Base-by-base conservation (phyloP, 148 eudicot species). In the Amaranthus cruentus region DNA sequence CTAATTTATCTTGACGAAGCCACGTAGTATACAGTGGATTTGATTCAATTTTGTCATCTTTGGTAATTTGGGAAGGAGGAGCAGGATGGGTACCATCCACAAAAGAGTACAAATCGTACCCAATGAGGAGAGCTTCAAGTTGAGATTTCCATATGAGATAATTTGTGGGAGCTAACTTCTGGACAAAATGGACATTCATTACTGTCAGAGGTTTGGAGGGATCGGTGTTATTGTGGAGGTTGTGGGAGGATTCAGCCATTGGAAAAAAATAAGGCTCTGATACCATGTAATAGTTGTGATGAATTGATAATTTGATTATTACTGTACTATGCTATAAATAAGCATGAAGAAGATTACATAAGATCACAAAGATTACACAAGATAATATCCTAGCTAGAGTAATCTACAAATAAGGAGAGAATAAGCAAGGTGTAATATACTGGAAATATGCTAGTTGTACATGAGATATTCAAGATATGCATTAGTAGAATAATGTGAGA, bases 91-190 rank as follows among this genome's bases (percentile, higher is more conserved):
- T 73, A 3, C 66, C 66, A 38, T 73, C 75, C 53, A 73, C 13
- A 62, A n/a, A 61, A 4, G 28, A n/a, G 5, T 47, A 51, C 5
- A 73, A 65, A n/a, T 59, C 68, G 21, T 60, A 73, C 8, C 75
- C 75, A 49, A 49, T 47, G 9, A 73, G 68, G 2, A 49, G n/a
- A 11, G 75, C 28, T 12, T 60, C 55, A 6, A 73, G n/a, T 48
- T 60, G 67, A 6, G 53, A 9, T 47, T 46, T 46, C 69, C 69
- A 66, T 5, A 13, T 9, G 7, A 66, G 69, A 9, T 66, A 66
- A 9, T 47, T 66, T 18, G 18, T 18, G 18, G 18, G 18, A 18
- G 18, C 18, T 18, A 18, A 18, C 18, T 18, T 18, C 18, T 6
- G n/a, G 0, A 43, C 69, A 13, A 4, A 49, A 5, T 46, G 69